Percentiles rank a stretch among this genome's conserved stretches.
Evolutionary conservation across 106 monocot species (phyloP).

Genomic region (Cymbidium sinense): DNA sequence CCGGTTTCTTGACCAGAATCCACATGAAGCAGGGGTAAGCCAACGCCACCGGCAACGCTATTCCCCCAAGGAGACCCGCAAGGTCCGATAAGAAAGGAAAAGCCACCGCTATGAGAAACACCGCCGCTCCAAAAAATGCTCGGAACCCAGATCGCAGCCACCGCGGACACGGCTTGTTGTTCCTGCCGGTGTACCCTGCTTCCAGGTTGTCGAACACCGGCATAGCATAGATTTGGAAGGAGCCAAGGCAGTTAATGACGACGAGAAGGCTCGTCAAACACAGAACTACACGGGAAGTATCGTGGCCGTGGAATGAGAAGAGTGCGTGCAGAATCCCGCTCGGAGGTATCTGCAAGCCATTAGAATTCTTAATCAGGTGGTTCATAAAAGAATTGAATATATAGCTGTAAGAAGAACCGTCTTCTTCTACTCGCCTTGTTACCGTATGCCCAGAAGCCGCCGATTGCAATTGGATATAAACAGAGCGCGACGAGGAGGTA

Average conservation of each 20-base stretch:
- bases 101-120: slow-evolving; percentile 57
- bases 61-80: slow-evolving; percentile 59
- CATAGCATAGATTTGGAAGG: slow-evolving; percentile 88
- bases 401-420: too few relatives aligned
- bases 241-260: slow-evolving; percentile 64
- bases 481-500: slow-evolving; percentile 54
- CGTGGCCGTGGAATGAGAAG: slow-evolving; percentile 42
- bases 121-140: slow-evolving; percentile 31
- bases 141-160: slow-evolving; percentile 52
- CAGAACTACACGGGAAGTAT: slow-evolving; percentile 39
- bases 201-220: slow-evolving; percentile 75
- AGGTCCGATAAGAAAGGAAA: slow-evolving; percentile 77
- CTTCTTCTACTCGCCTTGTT: slow-evolving; percentile 35
- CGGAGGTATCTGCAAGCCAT: slow-evolving; percentile 48
- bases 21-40: too few relatives aligned
- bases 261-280: slow-evolving; percentile 52
- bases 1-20: slow-evolving; percentile 67
- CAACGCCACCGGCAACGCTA: slow-evolving; percentile 74
- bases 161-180: slow-evolving; percentile 63
- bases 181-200: slow-evolving; percentile 39
- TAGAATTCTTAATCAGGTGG: neutral
- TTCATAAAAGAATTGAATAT: too few relatives aligned
- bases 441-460: slow-evolving; percentile 91
- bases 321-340: slow-evolving; percentile 62
- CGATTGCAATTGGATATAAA: slow-evolving; percentile 71